Base-by-base conservation (phyloP, 441 rosid species). In the Adansonia grandidieri region DNA sequence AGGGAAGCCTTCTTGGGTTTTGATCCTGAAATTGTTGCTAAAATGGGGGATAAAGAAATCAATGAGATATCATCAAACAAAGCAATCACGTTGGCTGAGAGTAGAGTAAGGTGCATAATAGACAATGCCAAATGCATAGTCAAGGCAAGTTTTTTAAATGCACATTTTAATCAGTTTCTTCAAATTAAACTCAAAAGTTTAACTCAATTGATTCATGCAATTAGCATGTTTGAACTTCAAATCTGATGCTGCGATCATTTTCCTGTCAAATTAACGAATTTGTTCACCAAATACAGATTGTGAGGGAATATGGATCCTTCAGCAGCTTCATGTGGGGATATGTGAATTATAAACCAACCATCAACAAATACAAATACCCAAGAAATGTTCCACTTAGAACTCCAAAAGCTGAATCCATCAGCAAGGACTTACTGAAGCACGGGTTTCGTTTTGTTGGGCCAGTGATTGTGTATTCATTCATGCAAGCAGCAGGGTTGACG, bases 371-470 rank as follows among this genome's bases (percentile, higher is more conserved):
- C 91, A 91, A 83, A 75, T 83, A 89, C 81, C 89, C 98, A 1
- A 89, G 96, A 89, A 90, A 88, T 78, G 91, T 96, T 66, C 97
- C 98, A 0, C 65, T 92, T 8, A 87, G 98, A 69, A 78, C 91
- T 6, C 97, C 99, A 13, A 92, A 92, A 83, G 97, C 95, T 54
- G 95, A 90, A 70, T 83, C 83, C 10, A 85, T 93, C 1, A 93
- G 98, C 92, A 89, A 79, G 80, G 98, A 96, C 72, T 80, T 96
- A 72, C 74, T 89, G 80, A 93, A 83, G 83, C 80, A 89, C 8
- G 99, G 99, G 28, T 96, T 96, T 77, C 81, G 97, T 40, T 87
- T 93, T 0, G 98, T 90, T 0, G 99, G 98, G 19, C 99, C 99
- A 1, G 99, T 96, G 80, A 96, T 96, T 1, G 89, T 96, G 60